Evolutionary conservation across 208 protist species (phyloP).

Genomic region (Crithidia brevicula): DNA sequence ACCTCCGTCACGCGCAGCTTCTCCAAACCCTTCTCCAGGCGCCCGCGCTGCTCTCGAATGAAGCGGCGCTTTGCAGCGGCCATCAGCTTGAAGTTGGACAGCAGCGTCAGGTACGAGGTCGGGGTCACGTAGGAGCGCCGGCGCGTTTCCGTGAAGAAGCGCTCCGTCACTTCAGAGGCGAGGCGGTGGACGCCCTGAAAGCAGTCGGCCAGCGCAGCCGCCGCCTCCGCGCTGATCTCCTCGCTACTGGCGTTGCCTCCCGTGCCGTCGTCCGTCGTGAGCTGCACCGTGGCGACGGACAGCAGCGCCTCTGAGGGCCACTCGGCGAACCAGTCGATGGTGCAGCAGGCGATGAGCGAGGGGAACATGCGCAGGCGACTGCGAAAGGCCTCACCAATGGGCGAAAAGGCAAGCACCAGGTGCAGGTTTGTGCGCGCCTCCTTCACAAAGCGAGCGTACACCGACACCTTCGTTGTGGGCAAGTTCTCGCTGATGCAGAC

Average conservation of each 20-base stretch:
- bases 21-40: slow-evolving; percentile 96
- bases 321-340: slow-evolving; percentile 98
- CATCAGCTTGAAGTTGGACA: slow-evolving; percentile 91
- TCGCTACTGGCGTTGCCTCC: not conserved
- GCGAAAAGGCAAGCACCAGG: slow-evolving; percentile 96
- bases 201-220: slow-evolving; percentile 72
- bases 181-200: slow-evolving; percentile 94
- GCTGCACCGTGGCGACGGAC: slow-evolving; percentile 91
- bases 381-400: slow-evolving; percentile 95
- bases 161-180: slow-evolving; percentile 84
- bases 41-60: slow-evolving; percentile 76
- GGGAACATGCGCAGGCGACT: slow-evolving; percentile 97
- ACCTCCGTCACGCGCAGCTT: slow-evolving; percentile 94
- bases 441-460: slow-evolving; percentile 96
- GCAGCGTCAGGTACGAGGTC: slow-evolving; percentile 97
- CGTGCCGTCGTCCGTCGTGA: slow-evolving; percentile 35
- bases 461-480: slow-evolving; percentile 94
- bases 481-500: slow-evolving; percentile 91
- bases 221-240: slow-evolving; percentile 13
- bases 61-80: slow-evolving; percentile 85
- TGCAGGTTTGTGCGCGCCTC: slow-evolving; percentile 96
- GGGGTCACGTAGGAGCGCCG: slow-evolving; percentile 98
- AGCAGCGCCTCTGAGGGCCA: slow-evolving; percentile 96
- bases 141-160: slow-evolving; percentile 92
- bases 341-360: slow-evolving; percentile 97